These are phyloP conservation scores for Coemansia sp. DNA, from an alignment of 192 early-diverging fungal species.

Conservation along the genomic window DNA sequence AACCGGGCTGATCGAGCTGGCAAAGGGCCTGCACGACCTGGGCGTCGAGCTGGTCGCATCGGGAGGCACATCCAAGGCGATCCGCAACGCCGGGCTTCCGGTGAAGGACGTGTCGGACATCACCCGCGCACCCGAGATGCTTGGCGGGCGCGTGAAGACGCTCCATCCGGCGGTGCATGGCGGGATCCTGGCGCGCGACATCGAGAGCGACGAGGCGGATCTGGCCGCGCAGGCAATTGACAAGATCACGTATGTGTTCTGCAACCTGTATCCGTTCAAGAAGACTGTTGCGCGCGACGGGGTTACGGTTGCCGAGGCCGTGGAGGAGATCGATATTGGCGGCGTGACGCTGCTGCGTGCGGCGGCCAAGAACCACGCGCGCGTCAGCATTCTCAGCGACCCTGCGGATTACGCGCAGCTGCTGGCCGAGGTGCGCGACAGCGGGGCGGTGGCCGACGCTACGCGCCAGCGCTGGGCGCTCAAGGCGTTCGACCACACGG, in stretches of 20 bases:
- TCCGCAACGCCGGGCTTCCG: slow-evolving; percentile 84
- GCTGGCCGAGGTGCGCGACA: slow-evolving; percentile 69
- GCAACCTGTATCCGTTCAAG: slow-evolving; percentile 99
- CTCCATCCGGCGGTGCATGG: slow-evolving; percentile 98
- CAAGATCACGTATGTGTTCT: slow-evolving; percentile 93
- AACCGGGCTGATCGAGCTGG: slow-evolving; percentile 88
- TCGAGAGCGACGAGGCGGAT: slow-evolving; percentile 80
- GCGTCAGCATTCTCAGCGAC: slow-evolving; percentile 90
- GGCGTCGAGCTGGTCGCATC: slow-evolving; percentile 87
- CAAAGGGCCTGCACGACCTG: slow-evolving; percentile 72
- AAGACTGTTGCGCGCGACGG: slow-evolving; percentile 85
- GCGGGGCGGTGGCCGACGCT: slow-evolving; percentile 64
- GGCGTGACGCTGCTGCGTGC: slow-evolving; percentile 97
- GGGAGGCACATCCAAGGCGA: slow-evolving; percentile 90
- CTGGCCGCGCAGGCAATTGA: slow-evolving; percentile 84
- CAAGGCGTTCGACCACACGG: slow-evolving; percentile 95
- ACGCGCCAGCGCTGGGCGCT: slow-evolving; percentile 82
- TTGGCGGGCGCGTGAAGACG: slow-evolving; percentile 98
- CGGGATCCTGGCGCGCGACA: slow-evolving; percentile 90
- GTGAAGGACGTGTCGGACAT: slow-evolving; percentile 97
- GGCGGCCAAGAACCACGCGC: slow-evolving; percentile 98
- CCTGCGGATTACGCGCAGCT: slow-evolving; percentile 86
- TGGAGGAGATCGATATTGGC: slow-evolving; percentile 99
- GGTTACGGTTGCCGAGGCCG: slow-evolving; percentile 90
- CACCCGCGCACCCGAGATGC: slow-evolving; percentile 97